These are phyloP conservation scores for Paecilomyces formosus DNA, from an alignment of 2,329 filamentous ascomycete genomes.

Conservation along the genomic window DNA sequence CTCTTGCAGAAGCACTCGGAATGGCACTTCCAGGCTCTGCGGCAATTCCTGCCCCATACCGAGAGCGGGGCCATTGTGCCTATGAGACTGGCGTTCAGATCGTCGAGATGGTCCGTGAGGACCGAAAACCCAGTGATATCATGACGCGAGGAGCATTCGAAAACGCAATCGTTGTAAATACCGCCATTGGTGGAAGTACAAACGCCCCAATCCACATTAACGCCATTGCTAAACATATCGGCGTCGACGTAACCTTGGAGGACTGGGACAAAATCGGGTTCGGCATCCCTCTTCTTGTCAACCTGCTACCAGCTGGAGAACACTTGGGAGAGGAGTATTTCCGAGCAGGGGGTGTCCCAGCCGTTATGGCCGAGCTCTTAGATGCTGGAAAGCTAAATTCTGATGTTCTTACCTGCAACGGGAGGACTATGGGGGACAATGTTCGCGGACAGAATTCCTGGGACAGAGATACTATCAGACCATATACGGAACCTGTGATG, in stretches of 20 bases:
- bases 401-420: constrained; percentile 40
- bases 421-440: constrained; percentile 39
- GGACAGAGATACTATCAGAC: constrained; percentile 43
- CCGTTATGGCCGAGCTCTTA: constrained; percentile 48
- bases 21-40: constrained; percentile 47
- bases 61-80: constrained; percentile 41
- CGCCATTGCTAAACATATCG: constrained; percentile 49
- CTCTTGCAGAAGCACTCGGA: constrained; percentile 45
- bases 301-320: constrained; percentile 49
- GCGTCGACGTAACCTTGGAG: constrained; percentile 43
- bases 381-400: constrained; percentile 41
- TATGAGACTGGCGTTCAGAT: constrained; percentile 44
- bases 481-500: constrained; percentile 41
- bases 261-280: constrained; percentile 49
- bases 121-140: constrained; percentile 47
- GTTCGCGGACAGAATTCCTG: constrained; percentile 39
- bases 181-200: constrained; percentile 50
- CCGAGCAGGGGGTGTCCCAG: constrained; percentile 46
- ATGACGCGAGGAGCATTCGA: constrained; percentile 50
- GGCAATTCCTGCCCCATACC: constrained; percentile 46
- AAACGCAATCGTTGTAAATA: constrained; percentile 49
- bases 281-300: constrained; percentile 44
- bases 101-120: constrained; percentile 43
- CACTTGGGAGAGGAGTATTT: constrained; percentile 49
- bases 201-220: constrained; percentile 52